Percentiles rank a stretch among this genome's conserved stretches.
Conservation (phyloP, 2,329 filamentous ascomycete genomes). For the Elsinoe necatrix region DNA sequence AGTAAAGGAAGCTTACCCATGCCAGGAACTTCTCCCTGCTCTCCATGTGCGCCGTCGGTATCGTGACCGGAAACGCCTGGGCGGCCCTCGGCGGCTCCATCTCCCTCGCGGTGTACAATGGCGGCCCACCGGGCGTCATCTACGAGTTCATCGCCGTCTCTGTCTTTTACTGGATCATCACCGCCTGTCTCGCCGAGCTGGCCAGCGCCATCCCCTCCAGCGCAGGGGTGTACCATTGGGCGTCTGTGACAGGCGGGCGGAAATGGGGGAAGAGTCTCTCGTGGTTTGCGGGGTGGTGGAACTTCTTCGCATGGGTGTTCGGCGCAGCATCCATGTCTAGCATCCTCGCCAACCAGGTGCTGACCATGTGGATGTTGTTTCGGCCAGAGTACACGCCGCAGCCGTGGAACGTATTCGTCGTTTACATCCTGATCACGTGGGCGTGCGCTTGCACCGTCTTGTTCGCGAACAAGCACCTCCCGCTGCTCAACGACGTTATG, state of each 20-base stretch:
- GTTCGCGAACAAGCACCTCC: constrained; percentile 48
- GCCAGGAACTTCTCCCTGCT: constrained; percentile 36
- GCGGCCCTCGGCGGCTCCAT: constrained; percentile 37
- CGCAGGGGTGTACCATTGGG: constrained; percentile 45
- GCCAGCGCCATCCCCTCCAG: constrained; percentile 32
- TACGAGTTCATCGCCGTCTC: constrained; percentile 43
- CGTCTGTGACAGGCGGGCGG: constrained; percentile 40
- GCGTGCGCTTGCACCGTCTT: constrained; percentile 40
- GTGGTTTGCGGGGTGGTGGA: constrained; percentile 47
- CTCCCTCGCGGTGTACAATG: constrained; percentile 37
- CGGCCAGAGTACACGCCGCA: constrained; percentile 39
- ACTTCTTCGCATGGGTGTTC: constrained; percentile 44
- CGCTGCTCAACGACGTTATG: constrained; percentile 46
- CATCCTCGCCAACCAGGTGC: constrained; percentile 39
- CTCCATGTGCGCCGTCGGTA: constrained; percentile 35
- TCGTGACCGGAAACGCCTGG: constrained; percentile 41
- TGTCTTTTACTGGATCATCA: constrained; percentile 45
- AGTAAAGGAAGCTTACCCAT: not conserved
- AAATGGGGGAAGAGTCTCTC: constrained; percentile 40
- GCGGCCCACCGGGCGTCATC: constrained; percentile 39
- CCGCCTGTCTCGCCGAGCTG: constrained; percentile 44
- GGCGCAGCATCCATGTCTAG: constrained; percentile 35
- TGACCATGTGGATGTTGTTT: constrained; percentile 43
- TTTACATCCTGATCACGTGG: constrained; percentile 42
- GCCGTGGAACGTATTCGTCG: constrained; percentile 46